phyloP scores from a whole-genome alignment of 2,329 filamentous ascomycete species.

The Lecanosticta acicola region DNA sequence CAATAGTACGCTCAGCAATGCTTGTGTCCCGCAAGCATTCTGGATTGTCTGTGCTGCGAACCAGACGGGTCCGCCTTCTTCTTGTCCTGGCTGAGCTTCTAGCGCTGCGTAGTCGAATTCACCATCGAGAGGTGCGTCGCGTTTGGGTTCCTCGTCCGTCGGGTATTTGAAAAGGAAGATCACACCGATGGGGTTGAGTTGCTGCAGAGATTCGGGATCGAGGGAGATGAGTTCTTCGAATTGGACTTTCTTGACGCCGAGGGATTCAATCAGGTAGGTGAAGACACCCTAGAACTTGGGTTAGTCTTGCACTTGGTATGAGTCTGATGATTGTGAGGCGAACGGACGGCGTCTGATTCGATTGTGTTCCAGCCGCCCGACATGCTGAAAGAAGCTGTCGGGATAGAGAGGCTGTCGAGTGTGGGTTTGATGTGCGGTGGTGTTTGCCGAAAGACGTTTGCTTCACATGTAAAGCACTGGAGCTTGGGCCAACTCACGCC shows the following conservation, averaged over 20 bases:
- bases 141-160: slow-evolving; percentile 58
- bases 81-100: slow-evolving; percentile 17
- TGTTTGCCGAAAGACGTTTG: background rate
- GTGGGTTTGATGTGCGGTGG: background rate
- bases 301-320: slow-evolving; percentile 1
- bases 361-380: slow-evolving; percentile 91
- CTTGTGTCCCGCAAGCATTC: slow-evolving; percentile 96
- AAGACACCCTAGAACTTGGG: slow-evolving; percentile 72
- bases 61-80: slow-evolving; percentile 56
- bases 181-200: slow-evolving; percentile 61
- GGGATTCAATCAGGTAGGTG: slow-evolving; percentile 86
- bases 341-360: slow-evolving; percentile 84
- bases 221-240: slow-evolving; percentile 94
- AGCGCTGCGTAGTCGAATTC: slow-evolving; percentile 70
- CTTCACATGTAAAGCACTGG: background rate
- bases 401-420: background rate
- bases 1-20: slow-evolving; percentile 81
- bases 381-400: slow-evolving; percentile 16
- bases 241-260: slow-evolving; percentile 89
- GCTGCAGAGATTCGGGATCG: slow-evolving; percentile 66
- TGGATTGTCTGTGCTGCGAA: slow-evolving; percentile 97
- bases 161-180: slow-evolving; percentile 99
- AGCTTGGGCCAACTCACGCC: background rate
- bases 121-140: slow-evolving; percentile 68
- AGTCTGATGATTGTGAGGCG: slow-evolving; percentile 10